phyloP scores from a whole-genome alignment of 2,329 filamentous ascomycete genomes.

The Pseudogymnoascus sp. region DNA sequence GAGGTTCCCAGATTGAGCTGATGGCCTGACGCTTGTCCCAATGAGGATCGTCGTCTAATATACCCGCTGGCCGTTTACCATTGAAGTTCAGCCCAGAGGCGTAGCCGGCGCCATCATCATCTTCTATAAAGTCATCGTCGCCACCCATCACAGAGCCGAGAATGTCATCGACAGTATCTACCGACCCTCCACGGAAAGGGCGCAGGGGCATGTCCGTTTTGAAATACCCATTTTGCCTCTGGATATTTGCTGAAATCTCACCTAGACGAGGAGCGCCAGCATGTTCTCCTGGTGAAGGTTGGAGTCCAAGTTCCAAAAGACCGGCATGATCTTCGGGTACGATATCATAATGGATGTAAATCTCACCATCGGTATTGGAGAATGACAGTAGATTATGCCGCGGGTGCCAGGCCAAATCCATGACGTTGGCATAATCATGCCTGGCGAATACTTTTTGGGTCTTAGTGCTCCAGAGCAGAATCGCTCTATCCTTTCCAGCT shows the following conservation, averaged over 20 bases:
- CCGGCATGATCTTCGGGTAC: conserved; percentile 48
- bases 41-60: conserved; percentile 30
- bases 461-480: conserved; percentile 82
- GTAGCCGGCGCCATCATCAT: conserved; percentile 93
- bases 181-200: conserved; percentile 49
- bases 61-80: conserved; percentile 51
- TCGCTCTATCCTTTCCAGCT: conserved; percentile 57
- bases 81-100: conserved; percentile 51
- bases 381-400: conserved; percentile 82
- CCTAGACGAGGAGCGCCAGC: conserved; percentile 50
- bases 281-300: conserved; percentile 79
- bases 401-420: conserved; percentile 86
- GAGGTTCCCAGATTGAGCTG: conserved; percentile 37
- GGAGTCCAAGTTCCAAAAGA: conserved; percentile 48
- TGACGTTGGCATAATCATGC: conserved; percentile 72
- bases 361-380: conserved; percentile 83
- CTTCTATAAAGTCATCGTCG: conserved; percentile 74
- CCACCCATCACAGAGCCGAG: conserved; percentile 50
- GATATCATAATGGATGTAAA: conserved; percentile 78
- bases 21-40: conserved; percentile 35
- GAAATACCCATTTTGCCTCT: conserved; percentile 46
- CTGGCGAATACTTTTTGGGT: conserved; percentile 73
- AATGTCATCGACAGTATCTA: conserved; percentile 77
- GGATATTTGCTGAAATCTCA: conserved; percentile 59
- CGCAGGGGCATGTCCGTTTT: conserved; percentile 39